A percentile compares a stretch with the other conserved stretches of the same genome.
Evolutionary conservation across 306 rosid species (phyloP).

Genomic region (Potentilla sterilis): DNA sequence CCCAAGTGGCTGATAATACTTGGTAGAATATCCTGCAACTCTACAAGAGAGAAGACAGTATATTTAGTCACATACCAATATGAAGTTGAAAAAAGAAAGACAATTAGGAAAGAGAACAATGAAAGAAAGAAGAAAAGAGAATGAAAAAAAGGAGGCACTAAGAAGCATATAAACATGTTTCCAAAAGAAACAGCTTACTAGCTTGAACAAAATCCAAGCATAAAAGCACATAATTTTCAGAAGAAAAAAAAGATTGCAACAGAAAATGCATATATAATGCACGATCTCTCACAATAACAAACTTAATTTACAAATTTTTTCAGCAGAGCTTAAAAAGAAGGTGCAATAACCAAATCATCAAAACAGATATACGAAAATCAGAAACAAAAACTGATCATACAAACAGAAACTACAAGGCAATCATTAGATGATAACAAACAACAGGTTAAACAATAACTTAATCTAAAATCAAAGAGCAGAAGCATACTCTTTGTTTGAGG

Average conservation of each 20-base stretch:
- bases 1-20: conserved; percentile 90
- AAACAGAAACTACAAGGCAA: neutral
- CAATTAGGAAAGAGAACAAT: neutral
- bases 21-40: conserved; percentile 97
- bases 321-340: neutral
- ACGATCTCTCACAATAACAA: neutral
- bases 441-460: neutral
- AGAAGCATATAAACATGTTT: neutral
- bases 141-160: neutral
- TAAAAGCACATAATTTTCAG: neutral
- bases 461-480: neutral
- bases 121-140: neutral
- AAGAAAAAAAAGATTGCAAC: neutral
- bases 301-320: neutral
- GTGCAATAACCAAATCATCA: neutral
- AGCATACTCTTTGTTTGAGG: conserved; percentile 92
- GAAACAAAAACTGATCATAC: neutral
- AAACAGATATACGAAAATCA: neutral
- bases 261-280: neutral
- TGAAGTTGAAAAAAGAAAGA: neutral
- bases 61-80: conserved; percentile 4
- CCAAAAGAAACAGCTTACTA: neutral
- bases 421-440: neutral
- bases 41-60: conserved; percentile 38
- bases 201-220: neutral